Evolutionary conservation across 2,329 filamentous ascomycete genomes (phyloP).

Genomic region (Tolypocladium capitatum): DNA sequence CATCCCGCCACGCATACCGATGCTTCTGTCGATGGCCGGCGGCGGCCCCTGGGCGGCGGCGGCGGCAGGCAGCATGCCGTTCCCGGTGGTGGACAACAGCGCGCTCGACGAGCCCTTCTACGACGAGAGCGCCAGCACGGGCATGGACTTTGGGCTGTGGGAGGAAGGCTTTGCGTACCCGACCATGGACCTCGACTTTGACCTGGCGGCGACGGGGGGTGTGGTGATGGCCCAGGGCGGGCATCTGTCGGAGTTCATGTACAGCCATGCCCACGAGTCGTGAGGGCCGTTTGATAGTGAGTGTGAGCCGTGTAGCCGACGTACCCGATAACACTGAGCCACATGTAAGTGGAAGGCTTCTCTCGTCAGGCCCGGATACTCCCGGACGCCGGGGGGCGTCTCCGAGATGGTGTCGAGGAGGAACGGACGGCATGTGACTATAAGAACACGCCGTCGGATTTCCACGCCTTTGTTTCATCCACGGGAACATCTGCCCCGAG

Average conservation of each 20-base stretch:
- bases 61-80: constrained; percentile 5
- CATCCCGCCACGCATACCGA: neutral
- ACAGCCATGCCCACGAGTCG: neutral
- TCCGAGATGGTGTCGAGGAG: too few species aligned
- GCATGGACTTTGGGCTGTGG: constrained; percentile 22
- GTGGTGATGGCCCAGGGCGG: neutral
- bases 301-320: too few species aligned
- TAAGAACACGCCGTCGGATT: too few species aligned
- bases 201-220: constrained; percentile 9
- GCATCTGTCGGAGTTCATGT: constrained; percentile 4
- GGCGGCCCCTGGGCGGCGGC: neutral
- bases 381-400: too few species aligned
- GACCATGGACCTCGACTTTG: constrained; percentile 17
- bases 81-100: constrained; percentile 16
- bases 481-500: too few species aligned
- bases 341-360: too few species aligned
- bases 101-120: constrained; percentile 15
- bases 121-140: constrained; percentile 9
- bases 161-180: constrained; percentile 24
- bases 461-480: too few species aligned
- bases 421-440: too few species aligned
- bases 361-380: too few species aligned
- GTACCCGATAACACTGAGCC: too few species aligned
- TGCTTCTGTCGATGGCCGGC: neutral
- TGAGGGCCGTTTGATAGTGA: neutral